A percentile compares a stretch with the other conserved stretches of the same genome.
These are phyloP conservation scores for Globisporangium radiosum DNA, from an alignment of 352 stramenopile species.

Conservation along the genomic window DNA sequence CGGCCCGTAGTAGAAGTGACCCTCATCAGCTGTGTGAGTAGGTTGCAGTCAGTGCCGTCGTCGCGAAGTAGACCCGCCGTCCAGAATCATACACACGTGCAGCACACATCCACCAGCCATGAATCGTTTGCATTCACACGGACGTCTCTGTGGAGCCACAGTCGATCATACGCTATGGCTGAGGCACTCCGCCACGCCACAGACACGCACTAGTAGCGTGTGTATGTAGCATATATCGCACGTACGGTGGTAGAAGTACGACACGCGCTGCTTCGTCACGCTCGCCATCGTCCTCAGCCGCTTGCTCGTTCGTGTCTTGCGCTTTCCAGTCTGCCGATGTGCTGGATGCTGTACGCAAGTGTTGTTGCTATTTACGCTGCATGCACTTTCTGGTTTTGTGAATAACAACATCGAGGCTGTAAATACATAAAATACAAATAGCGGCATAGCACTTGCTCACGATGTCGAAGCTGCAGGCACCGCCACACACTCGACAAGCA, in stretches of 20 bases:
- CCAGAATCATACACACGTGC: slow-evolving; percentile 1
- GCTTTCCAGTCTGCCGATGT: neutral
- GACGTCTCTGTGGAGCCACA: no score
- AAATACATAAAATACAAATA: neutral
- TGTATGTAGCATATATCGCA: neutral
- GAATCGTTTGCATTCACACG: no score
- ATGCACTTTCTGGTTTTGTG: neutral
- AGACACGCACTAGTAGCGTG: no score
- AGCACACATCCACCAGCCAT: no score
- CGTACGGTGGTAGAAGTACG: slow-evolving; percentile 86
- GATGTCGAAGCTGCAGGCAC: slow-evolving; percentile 7
- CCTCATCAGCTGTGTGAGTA: slow-evolving; percentile 80
- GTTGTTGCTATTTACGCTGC: neutral
- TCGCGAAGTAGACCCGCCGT: neutral
- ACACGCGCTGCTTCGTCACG: slow-evolving; percentile 70
- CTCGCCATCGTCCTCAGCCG: slow-evolving; percentile 22
- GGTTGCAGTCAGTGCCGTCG: no score
- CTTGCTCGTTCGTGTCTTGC: neutral
- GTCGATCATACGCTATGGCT: no score
- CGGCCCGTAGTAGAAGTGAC: slow-evolving; percentile 96
- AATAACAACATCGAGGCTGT: neutral
- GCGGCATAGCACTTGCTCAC: neutral
- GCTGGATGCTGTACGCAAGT: neutral
- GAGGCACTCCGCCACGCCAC: no score
- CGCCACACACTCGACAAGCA: neutral